Base-by-base conservation (phyloP, 2,329 filamentous ascomycete genomes). In the Nectriaceae sp. region DNA sequence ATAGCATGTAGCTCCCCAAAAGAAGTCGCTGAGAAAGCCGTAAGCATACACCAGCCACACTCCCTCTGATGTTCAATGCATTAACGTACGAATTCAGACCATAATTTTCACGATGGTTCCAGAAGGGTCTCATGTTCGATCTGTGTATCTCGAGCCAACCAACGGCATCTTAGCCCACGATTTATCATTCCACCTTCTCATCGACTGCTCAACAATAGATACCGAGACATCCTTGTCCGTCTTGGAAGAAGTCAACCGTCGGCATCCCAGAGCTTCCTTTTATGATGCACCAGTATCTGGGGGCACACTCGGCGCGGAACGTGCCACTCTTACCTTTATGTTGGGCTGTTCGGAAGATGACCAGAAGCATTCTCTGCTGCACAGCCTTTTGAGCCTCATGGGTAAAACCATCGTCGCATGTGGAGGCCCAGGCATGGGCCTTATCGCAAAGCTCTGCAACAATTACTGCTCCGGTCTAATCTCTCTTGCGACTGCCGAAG, bases 351-450 rank as follows among this genome's bases (percentile, higher is more conserved):
- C 50, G 4, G 13, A 10, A n/a, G 22, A 16, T 11, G 44, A 43
- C 26, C 21, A 15, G 18, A 22, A 44, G 3, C 46, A 24, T 21
- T 10, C 21, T 3, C 24, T 40, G 2, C 11, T 52, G 4, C 11
- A 49, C 3, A 15, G 16, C 4, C 19, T 50, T 4, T 20, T 50
- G 21, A 11, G 29, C 13, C 19, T 21, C 6, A 49, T 50, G 50
- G 50, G 50, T 15, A 49, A 38, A 8, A 35, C 20, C 11, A 31
- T 52, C 8, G 21, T 71, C 63, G 35, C 42, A 10, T 54, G 52
- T 19, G 52, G 52, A 6, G 46, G 40, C 8, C 21, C 22, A 11
- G 21, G 40, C 2, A 46, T 52, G 49, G 52, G 52, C 5, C 44
- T 54, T 2, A 41, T 35, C 4, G 49, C 52, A 5, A 54, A 54